These are phyloP conservation scores for Neurospora sp. DNA, from an alignment of 495 filamentous ascomycete species.

Conservation along the genomic window DNA sequence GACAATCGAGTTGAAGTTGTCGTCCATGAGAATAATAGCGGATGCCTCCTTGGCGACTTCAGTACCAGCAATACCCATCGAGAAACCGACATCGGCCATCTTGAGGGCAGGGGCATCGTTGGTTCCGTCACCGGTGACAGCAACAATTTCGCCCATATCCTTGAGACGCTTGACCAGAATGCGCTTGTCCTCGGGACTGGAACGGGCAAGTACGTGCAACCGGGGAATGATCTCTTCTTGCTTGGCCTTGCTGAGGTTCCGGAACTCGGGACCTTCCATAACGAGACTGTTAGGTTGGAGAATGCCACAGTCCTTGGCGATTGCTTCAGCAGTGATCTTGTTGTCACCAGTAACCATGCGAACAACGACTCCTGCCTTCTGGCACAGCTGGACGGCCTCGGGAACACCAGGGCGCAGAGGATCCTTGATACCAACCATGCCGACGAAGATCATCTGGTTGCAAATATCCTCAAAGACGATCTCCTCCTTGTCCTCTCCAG, in stretches of 20 bases:
- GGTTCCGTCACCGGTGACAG: conserved; percentile 82
- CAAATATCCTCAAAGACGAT: conserved; percentile 66
- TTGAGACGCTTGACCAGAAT: conserved; percentile 68
- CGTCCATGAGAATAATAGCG: conserved; percentile 84
- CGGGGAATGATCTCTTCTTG: conserved; percentile 64
- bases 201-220: conserved; percentile 77
- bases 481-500: conserved; percentile 59
- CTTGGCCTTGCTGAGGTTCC: conserved; percentile 58
- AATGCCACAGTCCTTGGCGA: conserved; percentile 77
- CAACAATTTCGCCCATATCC: conserved; percentile 67
- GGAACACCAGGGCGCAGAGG: conserved; percentile 73
- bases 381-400: conserved; percentile 63
- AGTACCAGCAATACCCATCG: conserved; percentile 85
- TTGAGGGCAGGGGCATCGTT: conserved; percentile 84
- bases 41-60: conserved; percentile 93
- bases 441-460: conserved; percentile 65
- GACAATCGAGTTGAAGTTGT: conserved; percentile 81
- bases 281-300: conserved; percentile 60
- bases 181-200: conserved; percentile 80
- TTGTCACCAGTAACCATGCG: conserved; percentile 93
- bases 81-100: conserved; percentile 81
- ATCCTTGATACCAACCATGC: conserved; percentile 81
- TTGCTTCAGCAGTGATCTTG: conserved; percentile 68
- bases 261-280: conserved; percentile 79
- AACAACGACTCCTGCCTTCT: conserved; percentile 69